Percentiles rank a stretch among this genome's conserved stretches.
Evolutionary conservation across 108 stramenopile species (phyloP).

Genomic region (Skeletonema grethae): DNA sequence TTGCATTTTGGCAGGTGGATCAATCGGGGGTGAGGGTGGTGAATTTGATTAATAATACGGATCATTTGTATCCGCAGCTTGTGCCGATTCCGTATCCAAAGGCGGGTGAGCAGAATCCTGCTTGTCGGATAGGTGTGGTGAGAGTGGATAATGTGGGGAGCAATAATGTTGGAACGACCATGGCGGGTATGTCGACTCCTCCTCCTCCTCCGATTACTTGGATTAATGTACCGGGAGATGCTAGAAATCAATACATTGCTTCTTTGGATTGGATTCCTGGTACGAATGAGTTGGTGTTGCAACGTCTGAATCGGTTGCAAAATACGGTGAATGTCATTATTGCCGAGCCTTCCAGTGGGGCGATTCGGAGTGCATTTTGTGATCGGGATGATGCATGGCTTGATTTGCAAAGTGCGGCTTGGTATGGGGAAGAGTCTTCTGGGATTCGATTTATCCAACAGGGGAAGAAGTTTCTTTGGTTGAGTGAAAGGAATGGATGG

Average conservation of each 20-base stretch:
- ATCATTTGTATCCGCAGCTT: conserved; percentile 45
- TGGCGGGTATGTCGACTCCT: neutral
- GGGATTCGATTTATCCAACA: conserved; percentile 41
- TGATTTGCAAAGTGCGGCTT: conserved; percentile 43
- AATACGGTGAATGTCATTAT: conserved; percentile 45
- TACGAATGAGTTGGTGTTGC: conserved; percentile 39
- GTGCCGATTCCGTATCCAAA: conserved; percentile 48
- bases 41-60: conserved; percentile 47
- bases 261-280: conserved; percentile 47
- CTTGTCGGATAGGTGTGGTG: conserved; percentile 42
- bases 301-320: conserved; percentile 44
- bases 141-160: conserved; percentile 10
- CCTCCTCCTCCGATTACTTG: conserved; percentile 37
- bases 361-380: conserved; percentile 39
- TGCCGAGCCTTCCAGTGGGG: conserved; percentile 32
- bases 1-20: conserved; percentile 48
- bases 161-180: neutral
- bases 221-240: conserved; percentile 47
- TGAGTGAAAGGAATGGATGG: conserved; percentile 49
- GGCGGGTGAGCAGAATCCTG: conserved; percentile 45
- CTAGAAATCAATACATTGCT: conserved; percentile 50
- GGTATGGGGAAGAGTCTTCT: conserved; percentile 50
- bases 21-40: conserved; percentile 45
- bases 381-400: conserved; percentile 50
- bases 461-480: conserved; percentile 38